Evolutionary conservation across 2,329 filamentous ascomycete species (phyloP).

Genomic region (Pyricularia pennisetigena): DNA sequence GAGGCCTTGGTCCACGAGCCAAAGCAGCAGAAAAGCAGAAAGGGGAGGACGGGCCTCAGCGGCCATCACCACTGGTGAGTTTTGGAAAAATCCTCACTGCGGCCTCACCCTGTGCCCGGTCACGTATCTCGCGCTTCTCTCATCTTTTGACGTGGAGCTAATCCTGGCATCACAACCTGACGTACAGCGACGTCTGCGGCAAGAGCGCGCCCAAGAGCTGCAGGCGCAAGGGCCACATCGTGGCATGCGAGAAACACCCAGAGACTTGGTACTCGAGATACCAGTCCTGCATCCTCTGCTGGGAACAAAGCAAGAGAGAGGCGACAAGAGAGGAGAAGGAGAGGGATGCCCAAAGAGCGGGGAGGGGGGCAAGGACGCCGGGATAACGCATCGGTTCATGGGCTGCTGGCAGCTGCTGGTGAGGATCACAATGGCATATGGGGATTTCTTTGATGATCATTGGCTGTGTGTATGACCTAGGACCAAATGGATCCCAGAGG

Average conservation of each 20-base stretch:
- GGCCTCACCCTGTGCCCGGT: neutral
- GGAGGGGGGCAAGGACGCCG: neutral
- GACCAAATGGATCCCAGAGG: too few species aligned
- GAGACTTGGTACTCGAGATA: neutral
- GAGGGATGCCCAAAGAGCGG: neutral
- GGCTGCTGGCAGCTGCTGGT: too few species aligned
- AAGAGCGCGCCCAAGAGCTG: neutral
- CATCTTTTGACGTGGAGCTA: neutral
- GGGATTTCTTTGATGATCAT: too few species aligned
- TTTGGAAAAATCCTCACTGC: neutral
- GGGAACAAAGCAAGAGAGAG: neutral
- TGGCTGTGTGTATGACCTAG: too few species aligned
- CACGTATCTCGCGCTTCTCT: too few species aligned
- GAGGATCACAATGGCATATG: too few species aligned
- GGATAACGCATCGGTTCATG: too few species aligned
- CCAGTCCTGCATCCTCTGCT: neutral
- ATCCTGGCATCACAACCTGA: neutral
- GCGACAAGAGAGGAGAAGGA: neutral
- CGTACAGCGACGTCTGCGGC: neutral
- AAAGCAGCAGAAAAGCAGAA: neutral
- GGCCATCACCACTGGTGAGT: neutral
- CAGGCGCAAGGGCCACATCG: neutral
- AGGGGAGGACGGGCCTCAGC: neutral
- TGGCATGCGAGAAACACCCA: neutral
- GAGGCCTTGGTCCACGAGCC: neutral